phyloP scores from a whole-genome alignment of 208 protist genomes.

The Trypanosomatidae sp. region DNA sequence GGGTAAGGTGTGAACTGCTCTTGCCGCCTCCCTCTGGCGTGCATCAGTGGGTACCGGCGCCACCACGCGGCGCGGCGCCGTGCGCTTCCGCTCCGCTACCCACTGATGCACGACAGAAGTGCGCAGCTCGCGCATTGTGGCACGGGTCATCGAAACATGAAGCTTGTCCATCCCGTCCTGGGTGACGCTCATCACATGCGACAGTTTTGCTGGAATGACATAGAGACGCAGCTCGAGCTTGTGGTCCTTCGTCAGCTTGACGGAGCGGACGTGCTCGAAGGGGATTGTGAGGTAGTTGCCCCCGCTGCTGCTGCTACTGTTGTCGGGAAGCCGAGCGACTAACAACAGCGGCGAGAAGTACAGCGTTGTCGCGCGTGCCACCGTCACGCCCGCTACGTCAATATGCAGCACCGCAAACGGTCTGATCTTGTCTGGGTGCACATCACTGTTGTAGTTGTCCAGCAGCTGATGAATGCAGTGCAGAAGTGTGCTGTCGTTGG shows the following conservation, averaged over 20 bases:
- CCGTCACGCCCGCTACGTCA: slow-evolving; percentile 47
- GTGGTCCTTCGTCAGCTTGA: slow-evolving; percentile 74
- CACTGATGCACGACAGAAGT: slow-evolving; percentile 61
- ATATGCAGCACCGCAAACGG: slow-evolving; percentile 60
- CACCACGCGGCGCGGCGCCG: slow-evolving; percentile 33
- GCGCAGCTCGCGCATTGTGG: slow-evolving; percentile 56
- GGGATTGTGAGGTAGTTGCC: slow-evolving; percentile 85
- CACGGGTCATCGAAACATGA: slow-evolving; percentile 69
- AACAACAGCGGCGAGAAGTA: slow-evolving; percentile 83
- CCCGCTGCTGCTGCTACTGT: slow-evolving; percentile 35
- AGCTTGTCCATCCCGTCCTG: slow-evolving; percentile 49
- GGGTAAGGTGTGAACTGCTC: neutral
- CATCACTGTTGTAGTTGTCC: slow-evolving; percentile 70
- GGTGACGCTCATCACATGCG: slow-evolving; percentile 46
- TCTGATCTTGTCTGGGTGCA: slow-evolving; percentile 28
- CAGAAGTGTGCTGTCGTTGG: slow-evolving; percentile 75
- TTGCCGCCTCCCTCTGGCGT: neutral
- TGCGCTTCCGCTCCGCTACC: slow-evolving; percentile 77
- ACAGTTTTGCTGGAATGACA: slow-evolving; percentile 61
- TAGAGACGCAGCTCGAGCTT: slow-evolving; percentile 72
- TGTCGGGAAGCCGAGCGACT: slow-evolving; percentile 59
- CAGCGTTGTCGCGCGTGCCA: slow-evolving; percentile 69
- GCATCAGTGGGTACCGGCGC: neutral
- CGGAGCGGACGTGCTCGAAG: slow-evolving; percentile 83
- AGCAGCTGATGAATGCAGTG: slow-evolving; percentile 61